Evolutionary conservation across 805 yeast genomes (phyloP).

Genomic region (Danielia reshetovae): DNA sequence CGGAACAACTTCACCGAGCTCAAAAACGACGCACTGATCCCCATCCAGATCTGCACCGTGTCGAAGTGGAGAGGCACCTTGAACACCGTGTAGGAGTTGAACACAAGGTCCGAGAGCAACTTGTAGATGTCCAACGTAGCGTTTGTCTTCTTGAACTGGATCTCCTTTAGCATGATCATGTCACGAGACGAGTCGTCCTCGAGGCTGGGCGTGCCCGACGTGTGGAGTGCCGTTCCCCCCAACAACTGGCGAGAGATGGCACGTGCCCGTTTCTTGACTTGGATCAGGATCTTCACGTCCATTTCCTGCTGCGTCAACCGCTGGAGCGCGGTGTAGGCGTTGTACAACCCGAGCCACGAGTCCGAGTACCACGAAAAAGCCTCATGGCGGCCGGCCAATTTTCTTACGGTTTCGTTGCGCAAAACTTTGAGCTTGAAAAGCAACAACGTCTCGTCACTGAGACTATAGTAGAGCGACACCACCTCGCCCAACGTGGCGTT

Average conservation of each 20-base stretch:
- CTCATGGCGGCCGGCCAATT: conserved; percentile 52
- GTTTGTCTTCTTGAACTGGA: conserved; percentile 35
- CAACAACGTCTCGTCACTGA: conserved; percentile 60
- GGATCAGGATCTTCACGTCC: conserved; percentile 53
- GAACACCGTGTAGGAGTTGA: conserved; percentile 41
- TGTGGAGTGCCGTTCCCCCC: conserved; percentile 17
- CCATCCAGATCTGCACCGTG: conserved; percentile 45
- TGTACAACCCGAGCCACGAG: conserved; percentile 53
- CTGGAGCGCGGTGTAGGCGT: conserved; percentile 42
- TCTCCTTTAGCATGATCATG: conserved; percentile 22
- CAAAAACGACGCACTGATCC: conserved; percentile 36
- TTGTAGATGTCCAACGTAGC: conserved; percentile 38
- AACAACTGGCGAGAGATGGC: conserved; percentile 38
- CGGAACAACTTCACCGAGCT: conserved; percentile 37
- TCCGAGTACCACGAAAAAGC: conserved; percentile 67
- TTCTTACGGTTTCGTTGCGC: conserved; percentile 29
- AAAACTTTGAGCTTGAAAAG: conserved; percentile 52
- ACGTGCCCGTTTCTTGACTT: conserved; percentile 56
- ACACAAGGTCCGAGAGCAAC: conserved; percentile 35
- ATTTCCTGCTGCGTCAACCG: conserved; percentile 45
- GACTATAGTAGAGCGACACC: conserved; percentile 56
- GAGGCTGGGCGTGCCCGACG: conserved; percentile 3
- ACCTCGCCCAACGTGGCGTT: conserved; percentile 48
- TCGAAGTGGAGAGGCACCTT: conserved; percentile 27
- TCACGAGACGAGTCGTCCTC: conserved; percentile 21